Evolutionary conservation across 257 asterid species (phyloP).

Genomic region (Mitragyna speciosa): DNA sequence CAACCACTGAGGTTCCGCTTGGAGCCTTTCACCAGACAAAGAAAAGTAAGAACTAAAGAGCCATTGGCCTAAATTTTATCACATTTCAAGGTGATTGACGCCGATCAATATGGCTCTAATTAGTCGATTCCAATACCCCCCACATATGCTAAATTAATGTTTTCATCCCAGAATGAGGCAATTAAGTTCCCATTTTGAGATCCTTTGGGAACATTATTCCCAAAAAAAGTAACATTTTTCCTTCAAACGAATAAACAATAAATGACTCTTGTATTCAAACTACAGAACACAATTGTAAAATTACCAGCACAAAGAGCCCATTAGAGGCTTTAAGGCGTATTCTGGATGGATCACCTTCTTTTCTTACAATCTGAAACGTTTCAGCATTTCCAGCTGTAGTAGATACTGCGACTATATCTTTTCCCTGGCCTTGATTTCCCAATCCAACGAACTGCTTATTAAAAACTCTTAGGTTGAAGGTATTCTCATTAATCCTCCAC

Average conservation of each 20-base stretch:
- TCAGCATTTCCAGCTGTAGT: conserved; percentile 22
- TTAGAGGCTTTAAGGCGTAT: conserved; percentile 29
- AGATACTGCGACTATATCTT: conserved; percentile 14
- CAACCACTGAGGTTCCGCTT: neutral
- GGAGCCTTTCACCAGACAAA: conserved; percentile 17
- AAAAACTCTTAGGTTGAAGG: conserved; percentile 48
- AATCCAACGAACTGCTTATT: conserved; percentile 44
- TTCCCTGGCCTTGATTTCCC: conserved; percentile 14
- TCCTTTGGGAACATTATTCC: neutral
- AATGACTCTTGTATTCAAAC: too few relatives aligned
- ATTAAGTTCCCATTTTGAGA: neutral
- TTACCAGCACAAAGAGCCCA: conserved; percentile 37
- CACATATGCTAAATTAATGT: neutral
- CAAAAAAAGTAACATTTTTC: too few relatives aligned
- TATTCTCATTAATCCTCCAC: conserved; percentile 48
- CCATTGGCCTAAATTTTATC: neutral
- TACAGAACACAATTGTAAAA: neutral
- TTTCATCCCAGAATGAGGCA: neutral
- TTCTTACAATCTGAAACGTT: conserved; percentile 30
- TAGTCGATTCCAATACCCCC: neutral
- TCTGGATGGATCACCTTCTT: conserved; percentile 9
- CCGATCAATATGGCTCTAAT: neutral
- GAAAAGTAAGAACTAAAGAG: neutral
- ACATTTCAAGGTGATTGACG: neutral
- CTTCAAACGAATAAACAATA: too few relatives aligned